Base-by-base conservation (phyloP, 2,329 filamentous ascomycete species). In the Blumeriella jaapii region DNA sequence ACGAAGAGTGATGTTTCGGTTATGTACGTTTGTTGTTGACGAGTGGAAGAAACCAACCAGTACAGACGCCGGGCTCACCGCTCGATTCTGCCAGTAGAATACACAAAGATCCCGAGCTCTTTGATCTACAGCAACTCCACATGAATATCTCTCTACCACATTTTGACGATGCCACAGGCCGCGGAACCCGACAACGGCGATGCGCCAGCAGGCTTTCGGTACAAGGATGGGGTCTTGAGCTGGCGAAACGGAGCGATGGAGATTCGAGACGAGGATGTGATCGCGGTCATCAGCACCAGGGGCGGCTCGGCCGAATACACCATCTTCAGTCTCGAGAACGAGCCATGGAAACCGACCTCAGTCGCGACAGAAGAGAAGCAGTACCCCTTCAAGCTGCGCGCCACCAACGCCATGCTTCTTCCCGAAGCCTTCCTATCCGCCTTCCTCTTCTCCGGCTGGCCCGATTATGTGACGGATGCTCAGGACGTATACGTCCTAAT, bases 401-500 rank as follows among this genome's bases (percentile, higher is more conserved):
- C 58, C 25, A 50, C 59, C 28, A 43, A 49, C 4, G 41, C 55
- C 5, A 38, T 56, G 11, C 41, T 55, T 6, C 47, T 68, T 2
- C 60, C 63, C 0, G 49, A 58, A 11, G 44, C 52, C 2, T 50
- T 65, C 2, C 49, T 64, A 4, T 48, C 56, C 11, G 48, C 48
- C 5, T 59, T 62, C 37, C 43, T 63, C 15, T 44, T 68, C 10
- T 33, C 40, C 3, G 45, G 46, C 3, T 39, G 64, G 5, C 69
- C 69, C 0, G 30, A 46, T 2, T 56, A 69, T 40, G 54, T 39
- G 20, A 41, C 31, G 29, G 47, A 13, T 12, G 36, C 29, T 15
- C 36, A 31, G 4, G 41, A 55, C 6, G 42, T 78, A n/a, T 68
- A 82, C 47, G 62, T 85, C 12, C 55, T 87, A 14, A 65, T 86